These are phyloP conservation scores for Rubia tinctorum DNA, from an alignment of 305 asterid genomes.

Conservation along the genomic window DNA sequence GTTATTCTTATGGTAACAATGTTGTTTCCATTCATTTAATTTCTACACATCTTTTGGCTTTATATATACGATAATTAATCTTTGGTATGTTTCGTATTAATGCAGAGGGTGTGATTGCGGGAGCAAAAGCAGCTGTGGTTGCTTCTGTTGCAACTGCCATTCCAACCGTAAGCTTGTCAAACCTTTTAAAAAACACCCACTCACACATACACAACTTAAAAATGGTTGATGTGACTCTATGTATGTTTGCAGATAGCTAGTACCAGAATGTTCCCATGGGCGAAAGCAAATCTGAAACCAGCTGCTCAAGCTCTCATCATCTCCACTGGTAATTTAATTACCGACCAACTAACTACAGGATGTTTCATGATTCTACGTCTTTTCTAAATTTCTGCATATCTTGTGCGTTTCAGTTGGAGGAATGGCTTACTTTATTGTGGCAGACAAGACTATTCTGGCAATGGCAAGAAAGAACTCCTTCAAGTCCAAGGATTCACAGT, in stretches of 20 bases:
- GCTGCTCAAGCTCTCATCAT: conserved; percentile 85
- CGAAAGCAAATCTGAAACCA: conserved; percentile 68
- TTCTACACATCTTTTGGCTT: too few species aligned
- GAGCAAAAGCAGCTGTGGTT: conserved; percentile 74
- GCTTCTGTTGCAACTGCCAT: conserved; percentile 78
- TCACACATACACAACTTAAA: not conserved
- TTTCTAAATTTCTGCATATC: not conserved
- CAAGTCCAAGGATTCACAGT: conserved; percentile 3
- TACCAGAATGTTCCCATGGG: conserved; percentile 84
- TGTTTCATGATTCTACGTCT: not conserved
- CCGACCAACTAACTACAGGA: not conserved
- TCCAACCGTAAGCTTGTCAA: conserved; percentile 51
- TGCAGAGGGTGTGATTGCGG: conserved; percentile 82
- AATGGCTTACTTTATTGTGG: conserved; percentile 83
- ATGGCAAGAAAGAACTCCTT: conserved; percentile 71
- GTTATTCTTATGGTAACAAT: conserved; percentile 54
- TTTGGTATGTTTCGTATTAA: not conserved
- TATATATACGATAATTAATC: too few species aligned
- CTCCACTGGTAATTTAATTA: conserved; percentile 50
- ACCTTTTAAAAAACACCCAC: not conserved
- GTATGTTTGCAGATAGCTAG: conserved; percentile 49
- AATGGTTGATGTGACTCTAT: not conserved
- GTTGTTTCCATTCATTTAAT: not conserved
- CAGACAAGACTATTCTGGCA: conserved; percentile 80
- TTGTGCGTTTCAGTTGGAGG: conserved; percentile 47